Evolutionary conservation across 768 basidiomycete genomes (phyloP).

Genomic region (Russula sp.): DNA sequence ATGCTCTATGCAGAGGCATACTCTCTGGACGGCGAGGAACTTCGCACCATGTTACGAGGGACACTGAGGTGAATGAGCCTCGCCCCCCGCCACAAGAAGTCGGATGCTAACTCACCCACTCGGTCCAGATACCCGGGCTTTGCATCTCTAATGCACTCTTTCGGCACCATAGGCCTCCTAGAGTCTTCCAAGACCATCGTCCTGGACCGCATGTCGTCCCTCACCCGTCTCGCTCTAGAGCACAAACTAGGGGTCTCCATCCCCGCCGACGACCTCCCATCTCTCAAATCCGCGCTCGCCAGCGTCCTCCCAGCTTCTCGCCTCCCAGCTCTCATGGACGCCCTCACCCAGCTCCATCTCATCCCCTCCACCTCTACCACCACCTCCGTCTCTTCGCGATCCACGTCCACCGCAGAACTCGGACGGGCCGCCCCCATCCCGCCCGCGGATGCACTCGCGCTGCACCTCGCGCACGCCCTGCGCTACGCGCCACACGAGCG

Average conservation of each 20-base stretch:
- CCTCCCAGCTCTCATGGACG: constrained; percentile 29
- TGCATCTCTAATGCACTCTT: constrained; percentile 60
- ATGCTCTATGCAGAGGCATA: constrained; percentile 64
- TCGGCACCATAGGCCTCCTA: constrained; percentile 64
- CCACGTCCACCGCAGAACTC: constrained; percentile 37
- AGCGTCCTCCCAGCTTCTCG: constrained; percentile 21
- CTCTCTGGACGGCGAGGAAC: constrained; percentile 36
- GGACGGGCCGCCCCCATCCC: constrained; percentile 28
- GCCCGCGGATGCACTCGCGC: constrained; percentile 71
- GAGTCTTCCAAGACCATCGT: constrained; percentile 34
- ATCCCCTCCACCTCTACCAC: constrained; percentile 22
- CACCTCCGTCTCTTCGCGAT: constrained; percentile 2
- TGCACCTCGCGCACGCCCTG: constrained; percentile 62
- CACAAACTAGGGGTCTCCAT: constrained; percentile 25
- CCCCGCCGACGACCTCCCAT: constrained; percentile 26
- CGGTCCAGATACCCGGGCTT: constrained; percentile 74
- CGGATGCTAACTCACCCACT: background rate
- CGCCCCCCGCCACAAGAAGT: background rate
- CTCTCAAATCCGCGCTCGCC: constrained; percentile 31
- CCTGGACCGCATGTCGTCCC: constrained; percentile 33
- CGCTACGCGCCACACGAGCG: constrained; percentile 63
- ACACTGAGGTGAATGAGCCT: constrained; percentile 56
- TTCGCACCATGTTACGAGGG: constrained; percentile 72
- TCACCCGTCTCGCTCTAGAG: constrained; percentile 32
- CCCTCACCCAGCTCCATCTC: constrained; percentile 47